Evolutionary conservation across 345 rosid species (phyloP), one percentile per base, ranked within the genome.

Genomic region (Turnera subulata): DNA sequence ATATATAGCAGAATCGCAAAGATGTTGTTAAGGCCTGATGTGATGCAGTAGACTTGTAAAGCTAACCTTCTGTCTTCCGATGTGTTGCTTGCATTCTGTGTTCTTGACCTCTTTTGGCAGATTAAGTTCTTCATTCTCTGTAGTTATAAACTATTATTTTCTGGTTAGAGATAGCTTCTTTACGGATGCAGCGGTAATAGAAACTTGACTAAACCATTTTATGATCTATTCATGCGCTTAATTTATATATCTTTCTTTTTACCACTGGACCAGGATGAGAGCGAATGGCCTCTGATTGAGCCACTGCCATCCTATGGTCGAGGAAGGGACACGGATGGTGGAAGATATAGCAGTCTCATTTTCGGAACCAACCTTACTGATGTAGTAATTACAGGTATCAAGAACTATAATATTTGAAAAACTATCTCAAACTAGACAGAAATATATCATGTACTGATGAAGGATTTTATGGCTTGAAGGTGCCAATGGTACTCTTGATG

Each of bases 231-330:
- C 12, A 42, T 10, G 4, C 15, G 45, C 14, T 16, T 6, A 42
- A 1, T 15, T 25, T 40, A 24, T 35, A 21, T 25, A 47, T 24
- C 24, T 33, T 29, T 1, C 23, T 55, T 22, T 42, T 18, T 48
- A 40, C 13, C 52, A 50, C 62, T 50, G 23, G 33, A 69, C 63
- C 35, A 70, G 79, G 78, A 69, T 46, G 62, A 68, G 19, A 61
- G 38, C 1, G 58, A 57, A 33, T 78, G 75, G 77, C 80, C 79
- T 16, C 50, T 78, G 67, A 56, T 62, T 6, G 64, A 71, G 2
- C 75, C 82, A 11, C 35, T 78, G 69, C 82, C 83, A n/a, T 72
- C 83, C 6, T 75, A 78, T 19, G 83, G 83, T 12, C 68, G 73
- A 45, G 83, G 83, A 45, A 78, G 73, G 68, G 80, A 75, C 50